phyloP scores from a whole-genome alignment of 78 protist genomes.

The Monosiga brevicollis region DNA sequence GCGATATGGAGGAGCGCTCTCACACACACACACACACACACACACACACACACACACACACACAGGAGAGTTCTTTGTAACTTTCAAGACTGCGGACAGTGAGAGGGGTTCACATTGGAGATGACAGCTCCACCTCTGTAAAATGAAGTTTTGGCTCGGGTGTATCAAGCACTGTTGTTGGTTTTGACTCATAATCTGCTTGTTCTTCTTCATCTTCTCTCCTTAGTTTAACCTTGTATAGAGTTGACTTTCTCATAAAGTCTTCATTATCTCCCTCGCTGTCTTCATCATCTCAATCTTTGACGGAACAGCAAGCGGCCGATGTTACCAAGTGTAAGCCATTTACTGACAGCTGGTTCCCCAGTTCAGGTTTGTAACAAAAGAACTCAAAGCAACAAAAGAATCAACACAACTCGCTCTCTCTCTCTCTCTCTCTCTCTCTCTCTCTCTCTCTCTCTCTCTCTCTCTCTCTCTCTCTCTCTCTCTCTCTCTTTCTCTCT shows the following conservation, averaged over 20 bases:
- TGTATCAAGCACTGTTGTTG: not conserved
- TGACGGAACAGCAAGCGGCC: too few species aligned
- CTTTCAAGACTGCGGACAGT: not conserved
- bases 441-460: not conserved
- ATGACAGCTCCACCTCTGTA: not conserved
- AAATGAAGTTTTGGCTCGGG: not conserved
- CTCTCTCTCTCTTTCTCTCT: slow-evolving; percentile 6
- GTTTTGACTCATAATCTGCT: not conserved
- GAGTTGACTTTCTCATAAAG: not conserved
- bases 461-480: not conserved
- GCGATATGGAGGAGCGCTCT: not conserved
- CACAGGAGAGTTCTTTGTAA: not conserved
- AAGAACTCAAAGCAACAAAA: too few species aligned
- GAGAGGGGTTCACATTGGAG: not conserved
- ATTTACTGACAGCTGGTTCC: too few species aligned
- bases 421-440: not conserved
- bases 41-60: not conserved
- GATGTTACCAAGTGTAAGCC: too few species aligned
- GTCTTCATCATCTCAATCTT: too few species aligned
- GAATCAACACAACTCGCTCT: not conserved
- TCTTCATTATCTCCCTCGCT: too few species aligned
- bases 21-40: not conserved
- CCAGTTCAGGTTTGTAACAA: too few species aligned
- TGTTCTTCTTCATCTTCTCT: not conserved
- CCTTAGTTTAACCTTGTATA: not conserved